Percentiles rank a stretch among this genome's conserved stretches.
Conservation (phyloP, 352 stramenopile genomes). For the Elongisporangium prolatum region DNA sequence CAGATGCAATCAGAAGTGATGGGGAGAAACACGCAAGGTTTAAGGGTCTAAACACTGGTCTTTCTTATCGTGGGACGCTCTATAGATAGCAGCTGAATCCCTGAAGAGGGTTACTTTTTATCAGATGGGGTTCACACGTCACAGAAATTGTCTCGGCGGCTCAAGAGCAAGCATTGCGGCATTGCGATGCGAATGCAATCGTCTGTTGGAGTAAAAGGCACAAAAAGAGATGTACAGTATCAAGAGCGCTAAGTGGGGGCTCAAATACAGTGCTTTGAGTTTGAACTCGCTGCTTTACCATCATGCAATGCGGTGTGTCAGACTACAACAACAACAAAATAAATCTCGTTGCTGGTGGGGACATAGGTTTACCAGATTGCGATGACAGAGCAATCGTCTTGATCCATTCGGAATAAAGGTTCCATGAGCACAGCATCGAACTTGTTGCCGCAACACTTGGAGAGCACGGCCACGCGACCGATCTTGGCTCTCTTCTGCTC, state of each 20-base stretch:
- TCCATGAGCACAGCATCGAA: conserved; percentile 42
- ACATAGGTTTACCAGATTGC: conserved; percentile 52
- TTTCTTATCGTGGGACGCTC: neutral
- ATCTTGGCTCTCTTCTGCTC: conserved; percentile 35
- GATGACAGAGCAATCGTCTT: conserved; percentile 47
- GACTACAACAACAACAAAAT: conserved; percentile 52
- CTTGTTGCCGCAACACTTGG: conserved; percentile 46
- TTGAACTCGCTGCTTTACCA: conserved; percentile 21
- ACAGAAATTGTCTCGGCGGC: too few species aligned
- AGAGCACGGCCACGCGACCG: conserved; percentile 49
- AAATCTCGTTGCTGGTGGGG: conserved; percentile 39
- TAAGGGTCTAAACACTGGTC: neutral
- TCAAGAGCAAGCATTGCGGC: too few species aligned
- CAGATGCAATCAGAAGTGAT: neutral
- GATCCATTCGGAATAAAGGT: conserved; percentile 23
- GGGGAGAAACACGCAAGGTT: too few species aligned
- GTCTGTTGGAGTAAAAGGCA: too few species aligned
- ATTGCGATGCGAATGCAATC: too few species aligned
- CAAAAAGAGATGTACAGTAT: too few species aligned
- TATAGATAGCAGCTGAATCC: neutral
- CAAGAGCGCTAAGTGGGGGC: too few species aligned
- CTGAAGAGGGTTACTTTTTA: neutral
- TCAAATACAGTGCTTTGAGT: too few species aligned
- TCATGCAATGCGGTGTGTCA: conserved; percentile 49
- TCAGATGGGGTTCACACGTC: neutral